These are phyloP conservation scores for Calocybe gangraenosa DNA, from an alignment of 768 basidiomycete genomes.

Conservation along the genomic window DNA sequence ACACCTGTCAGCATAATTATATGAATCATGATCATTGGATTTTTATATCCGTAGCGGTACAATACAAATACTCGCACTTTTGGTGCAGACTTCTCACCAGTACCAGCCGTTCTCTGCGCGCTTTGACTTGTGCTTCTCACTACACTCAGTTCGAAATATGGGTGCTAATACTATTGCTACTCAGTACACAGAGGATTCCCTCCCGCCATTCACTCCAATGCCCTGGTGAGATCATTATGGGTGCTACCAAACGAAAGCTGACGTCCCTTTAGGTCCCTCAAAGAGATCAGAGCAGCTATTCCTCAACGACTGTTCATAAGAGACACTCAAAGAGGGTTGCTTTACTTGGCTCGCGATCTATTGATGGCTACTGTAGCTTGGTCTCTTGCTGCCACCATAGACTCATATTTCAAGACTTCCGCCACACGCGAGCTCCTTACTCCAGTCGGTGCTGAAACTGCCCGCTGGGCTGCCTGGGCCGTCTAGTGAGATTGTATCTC, in stretches of 20 bases:
- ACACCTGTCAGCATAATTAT: no score
- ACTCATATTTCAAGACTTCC: slow-evolving; percentile 33
- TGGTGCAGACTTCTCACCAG: no score
- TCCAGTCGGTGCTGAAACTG: slow-evolving; percentile 30
- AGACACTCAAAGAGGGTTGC: slow-evolving; percentile 34
- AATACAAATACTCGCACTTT: no score
- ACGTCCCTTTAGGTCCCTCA: slow-evolving; percentile 33
- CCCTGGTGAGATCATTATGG: slow-evolving; percentile 32
- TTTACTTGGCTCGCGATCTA: slow-evolving; percentile 44
- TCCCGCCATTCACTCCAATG: slow-evolving; percentile 43
- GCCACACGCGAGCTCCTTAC: slow-evolving; percentile 22
- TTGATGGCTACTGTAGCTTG: slow-evolving; percentile 37
- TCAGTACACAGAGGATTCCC: slow-evolving; percentile 33
- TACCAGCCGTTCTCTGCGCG: no score
- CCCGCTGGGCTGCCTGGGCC: slow-evolving; percentile 41
- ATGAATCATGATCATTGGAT: no score
- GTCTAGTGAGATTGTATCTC: slow-evolving; percentile 34
- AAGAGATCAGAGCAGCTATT: slow-evolving; percentile 47
- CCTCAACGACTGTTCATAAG: slow-evolving; percentile 41
- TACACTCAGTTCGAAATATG: no score
- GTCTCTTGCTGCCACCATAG: slow-evolving; percentile 39
- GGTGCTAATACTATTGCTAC: slow-evolving; percentile 7
- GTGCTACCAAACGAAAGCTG: background rate
- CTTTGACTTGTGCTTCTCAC: no score
- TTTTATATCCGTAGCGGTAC: no score